Conservation (phyloP, 352 stramenopile genomes). For the Pythium plurisporium region DNA sequence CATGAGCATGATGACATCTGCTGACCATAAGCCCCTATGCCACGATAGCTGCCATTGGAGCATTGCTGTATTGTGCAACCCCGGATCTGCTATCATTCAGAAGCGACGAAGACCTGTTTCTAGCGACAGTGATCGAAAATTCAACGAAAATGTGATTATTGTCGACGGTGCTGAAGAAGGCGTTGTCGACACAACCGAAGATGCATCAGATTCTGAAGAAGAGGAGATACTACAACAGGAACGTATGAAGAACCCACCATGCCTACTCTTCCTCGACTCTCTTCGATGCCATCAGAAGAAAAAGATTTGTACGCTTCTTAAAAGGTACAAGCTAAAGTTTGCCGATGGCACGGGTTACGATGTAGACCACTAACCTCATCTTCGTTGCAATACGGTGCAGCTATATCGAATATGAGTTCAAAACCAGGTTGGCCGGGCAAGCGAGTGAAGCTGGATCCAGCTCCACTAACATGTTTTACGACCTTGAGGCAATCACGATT, state of each 20-base stretch:
- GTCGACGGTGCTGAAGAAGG: slow-evolving; percentile 16
- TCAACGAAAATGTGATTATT: slow-evolving; percentile 34
- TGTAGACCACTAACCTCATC: too few species aligned
- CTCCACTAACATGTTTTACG: too few species aligned
- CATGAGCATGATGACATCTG: not conserved
- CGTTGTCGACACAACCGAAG: slow-evolving; percentile 22
- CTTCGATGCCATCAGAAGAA: slow-evolving; percentile 92
- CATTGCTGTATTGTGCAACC: slow-evolving; percentile 83
- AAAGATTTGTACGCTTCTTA: slow-evolving; percentile 76
- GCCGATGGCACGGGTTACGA: too few species aligned
- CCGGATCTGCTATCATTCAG: slow-evolving; percentile 58
- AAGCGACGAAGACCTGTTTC: slow-evolving; percentile 25
- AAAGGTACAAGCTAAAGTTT: slow-evolving; percentile 81
- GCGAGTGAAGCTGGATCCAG: not conserved
- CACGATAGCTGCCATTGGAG: slow-evolving; percentile 85
- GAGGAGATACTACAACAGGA: slow-evolving; percentile 46
- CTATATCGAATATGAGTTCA: slow-evolving; percentile 82
- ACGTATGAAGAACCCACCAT: slow-evolving; percentile 45
- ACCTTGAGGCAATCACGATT: slow-evolving; percentile 13
- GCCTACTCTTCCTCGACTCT: slow-evolving; percentile 94
- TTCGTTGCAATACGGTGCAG: slow-evolving; percentile 6
- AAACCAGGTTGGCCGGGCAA: slow-evolving; percentile 14
- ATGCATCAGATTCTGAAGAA: slow-evolving; percentile 33
- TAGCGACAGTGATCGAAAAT: not conserved
- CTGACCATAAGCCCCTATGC: too few species aligned